These are phyloP conservation scores for Mucor piriformis DNA, from an alignment of 371 early-diverging fungal genomes.

Conservation along the genomic window DNA sequence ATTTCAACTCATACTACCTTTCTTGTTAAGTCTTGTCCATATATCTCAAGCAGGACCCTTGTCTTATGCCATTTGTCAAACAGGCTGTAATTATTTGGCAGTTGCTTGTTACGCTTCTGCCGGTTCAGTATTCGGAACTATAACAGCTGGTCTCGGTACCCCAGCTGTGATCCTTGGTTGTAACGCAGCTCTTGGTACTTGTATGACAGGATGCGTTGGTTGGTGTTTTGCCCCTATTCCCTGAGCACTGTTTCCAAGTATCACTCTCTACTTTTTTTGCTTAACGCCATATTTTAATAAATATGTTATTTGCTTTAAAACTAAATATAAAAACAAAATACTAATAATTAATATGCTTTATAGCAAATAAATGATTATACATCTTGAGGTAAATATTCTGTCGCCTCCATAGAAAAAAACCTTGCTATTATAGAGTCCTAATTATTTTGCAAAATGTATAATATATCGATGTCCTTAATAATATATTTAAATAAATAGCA, in stretches of 20 bases:
- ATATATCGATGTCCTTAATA: too few species aligned
- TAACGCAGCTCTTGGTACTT: constrained; percentile 35
- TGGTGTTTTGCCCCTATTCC: constrained; percentile 29
- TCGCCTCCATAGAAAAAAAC: too few species aligned
- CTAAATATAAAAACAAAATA: too few species aligned
- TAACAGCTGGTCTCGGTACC: constrained; percentile 32
- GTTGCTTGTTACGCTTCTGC: constrained; percentile 50
- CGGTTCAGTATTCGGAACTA: constrained; percentile 42
- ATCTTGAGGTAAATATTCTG: too few species aligned
- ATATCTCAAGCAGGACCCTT: constrained; percentile 21
- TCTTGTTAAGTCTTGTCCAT: not conserved
- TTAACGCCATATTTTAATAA: too few species aligned
- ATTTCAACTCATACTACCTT: not conserved
- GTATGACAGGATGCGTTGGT: constrained; percentile 39
- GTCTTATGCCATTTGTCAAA: constrained; percentile 36
- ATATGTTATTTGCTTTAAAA: too few species aligned
- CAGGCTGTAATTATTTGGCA: constrained; percentile 40
- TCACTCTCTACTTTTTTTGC: too few species aligned
- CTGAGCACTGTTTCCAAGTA: constrained; percentile 12
- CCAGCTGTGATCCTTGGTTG: constrained; percentile 37
- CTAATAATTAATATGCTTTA: too few species aligned
- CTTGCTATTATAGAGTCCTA: too few species aligned
- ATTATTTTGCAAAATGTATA: too few species aligned
- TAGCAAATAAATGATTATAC: too few species aligned
- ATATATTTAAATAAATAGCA: too few species aligned